Base-by-base conservation (phyloP, 2,329 filamentous ascomycete species). In the Simplicillium sp. region DNA sequence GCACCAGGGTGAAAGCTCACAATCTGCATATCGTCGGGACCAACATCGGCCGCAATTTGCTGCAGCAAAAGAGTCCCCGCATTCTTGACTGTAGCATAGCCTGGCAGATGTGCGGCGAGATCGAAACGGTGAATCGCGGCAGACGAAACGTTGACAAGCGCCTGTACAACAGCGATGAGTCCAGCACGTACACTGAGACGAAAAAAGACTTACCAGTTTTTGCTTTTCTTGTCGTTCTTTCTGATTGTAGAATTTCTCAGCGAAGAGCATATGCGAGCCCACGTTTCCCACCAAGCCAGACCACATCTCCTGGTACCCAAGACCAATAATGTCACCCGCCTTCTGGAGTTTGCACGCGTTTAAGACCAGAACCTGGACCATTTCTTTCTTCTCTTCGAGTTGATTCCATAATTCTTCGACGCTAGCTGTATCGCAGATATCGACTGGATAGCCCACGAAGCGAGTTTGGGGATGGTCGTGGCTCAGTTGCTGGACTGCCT, bases 1-100 rank as follows among this genome's bases (percentile, higher is more conserved):
- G 54, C 38, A 0, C 65, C 65, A 0, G 66, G 66, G 18, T 69
- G 60, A 37, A 61, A 64, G 31, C 50, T 62, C 11, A 67, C 29
- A 11, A 67, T 42, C 34, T 67, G 64, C 56, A 68, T 54, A 3
- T 52, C 40, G 9, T 57, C 53, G 0, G 54, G 41, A 1, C 48
- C 35, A 0, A 53, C 53, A 13, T 64, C 59, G 0, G 53, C 44
- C 8, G 65, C 62, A 6, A 65, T 47, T 14, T 57, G 44, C 47
- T 68, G 64, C 20, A 67, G 38, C 0, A 55, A 43, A 0, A 57
- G 44, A 1, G 60, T 56, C 6, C 55, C 58, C 0, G 63, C 50
- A 14, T 52, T 56, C 49, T 68, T 68, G 32, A 61, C 62, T 15
- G 64, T 37, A 2, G 53, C 51, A 41, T 68, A 68, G 2, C 46